These are phyloP conservation scores for Saussurea involucrata DNA, from an alignment of 129 eudicot species.

Conservation along the genomic window DNA sequence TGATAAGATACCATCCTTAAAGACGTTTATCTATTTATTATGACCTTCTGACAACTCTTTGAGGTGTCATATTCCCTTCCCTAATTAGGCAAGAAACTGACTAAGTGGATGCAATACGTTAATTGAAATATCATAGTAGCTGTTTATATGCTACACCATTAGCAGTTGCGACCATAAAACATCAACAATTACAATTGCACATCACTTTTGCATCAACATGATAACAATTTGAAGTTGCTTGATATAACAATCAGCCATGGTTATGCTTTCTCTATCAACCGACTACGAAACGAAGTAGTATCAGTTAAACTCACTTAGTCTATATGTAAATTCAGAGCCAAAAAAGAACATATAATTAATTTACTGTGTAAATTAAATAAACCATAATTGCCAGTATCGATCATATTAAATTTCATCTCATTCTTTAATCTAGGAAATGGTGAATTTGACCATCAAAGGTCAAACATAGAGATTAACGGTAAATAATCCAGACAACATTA, in stretches of 20 bases:
- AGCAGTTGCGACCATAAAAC: background rate
- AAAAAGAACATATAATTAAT: background rate
- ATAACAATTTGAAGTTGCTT: conserved; percentile 10
- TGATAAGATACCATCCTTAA: background rate
- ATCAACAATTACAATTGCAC: background rate
- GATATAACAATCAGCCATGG: background rate
- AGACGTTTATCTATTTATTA: background rate
- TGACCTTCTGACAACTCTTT: background rate
- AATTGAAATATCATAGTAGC: background rate
- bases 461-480: conserved; percentile 14
- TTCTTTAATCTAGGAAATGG: background rate
- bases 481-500: background rate
- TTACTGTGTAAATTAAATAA: background rate
- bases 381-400: background rate
- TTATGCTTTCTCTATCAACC: background rate
- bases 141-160: background rate
- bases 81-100: background rate
- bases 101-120: background rate
- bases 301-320: background rate
- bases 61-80: background rate
- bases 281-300: background rate
- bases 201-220: background rate
- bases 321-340: background rate
- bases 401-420: conserved; percentile 3
- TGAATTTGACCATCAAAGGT: conserved; percentile 18